Base-by-base conservation (phyloP, 2,329 filamentous ascomycete genomes). In the Metarhizium brunneum region DNA sequence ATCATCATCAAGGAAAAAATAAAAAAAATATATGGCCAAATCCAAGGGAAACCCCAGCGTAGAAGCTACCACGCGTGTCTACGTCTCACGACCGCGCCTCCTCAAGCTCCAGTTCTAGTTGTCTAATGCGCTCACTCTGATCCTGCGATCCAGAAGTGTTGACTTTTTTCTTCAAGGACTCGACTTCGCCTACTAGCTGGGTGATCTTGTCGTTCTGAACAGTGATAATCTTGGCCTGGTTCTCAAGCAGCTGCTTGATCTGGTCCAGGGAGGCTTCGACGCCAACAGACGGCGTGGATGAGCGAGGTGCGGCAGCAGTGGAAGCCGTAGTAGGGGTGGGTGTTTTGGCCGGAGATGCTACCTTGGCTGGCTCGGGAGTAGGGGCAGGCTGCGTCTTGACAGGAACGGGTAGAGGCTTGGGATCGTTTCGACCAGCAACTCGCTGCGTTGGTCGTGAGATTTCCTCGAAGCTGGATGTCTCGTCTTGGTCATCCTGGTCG, bases 401-500 rank as follows among this genome's bases (percentile, higher is more conserved):
- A 54, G 58, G 72, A 62, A 75, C 67, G 32, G 71, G 65, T 13
- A 68, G 62, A 25, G 74, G 69, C 65, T 79, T 79, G 53, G 66
- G 53, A 25, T 75, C 76, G 30, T 67, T 64, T 32, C 68, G 69
- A 50, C 69, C 63, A 47, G 72, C 64, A 25, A 74, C 74, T 50
- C 87, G 85, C 63, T 89, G 86, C 11, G 82, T 74, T 20, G 90
- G 88, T 67, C 90, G 90, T 36, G 86, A 71, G 36, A 94, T 80
- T 67, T 96, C 90, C 67, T 96, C 92, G 62, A 96, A 96, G 72
- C 86, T 90, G 1, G 89, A 92, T 32, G 81, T 79, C 56, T 89
- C 86, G 50, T 85, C 83, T 18, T 82, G 77, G 2, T 80, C 78
- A 1, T 83, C 80, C 20, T 81, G 82, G 11, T 84, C 80, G 1